Evolutionary conservation across 139 green algal genomes (phyloP), one percentile per base, ranked within the genome.

Genomic region (Closterium sp.): DNA sequence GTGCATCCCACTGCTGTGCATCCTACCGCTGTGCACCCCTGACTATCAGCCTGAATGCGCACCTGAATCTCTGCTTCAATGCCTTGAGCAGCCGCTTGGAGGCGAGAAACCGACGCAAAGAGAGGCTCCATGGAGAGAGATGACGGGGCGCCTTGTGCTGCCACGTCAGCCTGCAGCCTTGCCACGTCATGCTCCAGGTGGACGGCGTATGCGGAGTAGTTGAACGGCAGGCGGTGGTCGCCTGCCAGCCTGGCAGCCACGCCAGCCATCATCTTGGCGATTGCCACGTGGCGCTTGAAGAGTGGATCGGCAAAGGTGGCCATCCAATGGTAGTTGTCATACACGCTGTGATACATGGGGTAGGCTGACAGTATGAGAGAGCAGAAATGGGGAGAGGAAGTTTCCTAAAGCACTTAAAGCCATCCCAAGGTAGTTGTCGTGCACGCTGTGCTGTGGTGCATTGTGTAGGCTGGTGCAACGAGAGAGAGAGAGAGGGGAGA

Each of bases 251-350:
- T 34, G n/a, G 92, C 89, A 85, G 31, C 92, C 31, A 92, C 29
- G 21, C 92, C 73, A 31, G 89, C 92, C 89, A 79, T 91, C 17
- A 94, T 19, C 70, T 86, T 32, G 19, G 89, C 70, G 21, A 91
- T 31, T 29, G 92, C 92, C 38, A 91, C 89, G 92, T 94, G 92
- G 28, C 79, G 62, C 28, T 88, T 31, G 85, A 94, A 94, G 73
- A 73, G 70, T 24, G 92, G 92, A 85, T 94, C 92, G 27, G 89
- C 92, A 62, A 91, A 94, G 22, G 28, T 38, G n/a, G 38, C 70
- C 92, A 94, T 94, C 92, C 92, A 94, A 31, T 86, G 45, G 73
- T 91, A 94, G 70, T 94, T 91, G 84, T 94, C 92, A 27, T 94
- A 94, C 22, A 93, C 27, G 6, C 73, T 86, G 70, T 94, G 92